Percentiles rank a stretch among this genome's conserved stretches.
phyloP scores from a whole-genome alignment of 2,329 filamentous ascomycete genomes.

The Coleophoma eucalyptorum region DNA sequence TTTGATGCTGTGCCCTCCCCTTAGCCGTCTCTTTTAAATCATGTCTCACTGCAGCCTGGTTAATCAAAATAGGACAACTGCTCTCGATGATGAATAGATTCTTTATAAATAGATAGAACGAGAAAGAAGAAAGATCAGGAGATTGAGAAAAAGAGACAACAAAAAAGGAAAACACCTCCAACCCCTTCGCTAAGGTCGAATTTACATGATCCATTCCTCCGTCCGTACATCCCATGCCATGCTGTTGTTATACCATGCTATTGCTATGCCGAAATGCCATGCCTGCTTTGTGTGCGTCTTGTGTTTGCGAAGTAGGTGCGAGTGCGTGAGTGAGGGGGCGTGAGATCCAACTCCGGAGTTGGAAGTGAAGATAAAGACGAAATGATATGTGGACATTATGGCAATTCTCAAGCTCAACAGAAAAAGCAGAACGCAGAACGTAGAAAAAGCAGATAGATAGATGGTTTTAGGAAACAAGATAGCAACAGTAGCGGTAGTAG shows the following conservation, averaged over 20 bases:
- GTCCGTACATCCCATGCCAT: conserved; percentile 9
- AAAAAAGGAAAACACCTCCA: background rate
- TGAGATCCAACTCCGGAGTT: too few relatives aligned
- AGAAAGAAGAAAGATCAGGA: too few relatives aligned
- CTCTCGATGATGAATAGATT: too few relatives aligned
- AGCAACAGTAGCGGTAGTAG: background rate
- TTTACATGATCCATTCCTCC: conserved; percentile 2
- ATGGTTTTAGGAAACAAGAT: background rate
- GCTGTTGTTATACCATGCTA: conserved; percentile 2
- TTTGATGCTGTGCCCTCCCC: too few relatives aligned
- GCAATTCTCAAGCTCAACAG: conserved; percentile 5
- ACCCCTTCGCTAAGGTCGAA: background rate
- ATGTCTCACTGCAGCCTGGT: too few relatives aligned
- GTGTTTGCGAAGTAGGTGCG: conserved; percentile 17
- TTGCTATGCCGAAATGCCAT: too few relatives aligned
- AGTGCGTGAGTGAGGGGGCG: conserved; percentile 9
- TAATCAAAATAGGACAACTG: too few relatives aligned
- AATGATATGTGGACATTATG: too few relatives aligned
- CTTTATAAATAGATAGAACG: too few relatives aligned
- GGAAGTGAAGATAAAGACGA: too few relatives aligned
- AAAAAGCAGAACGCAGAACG: conserved; percentile 11
- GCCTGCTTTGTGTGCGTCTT: background rate
- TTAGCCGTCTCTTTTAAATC: too few relatives aligned
- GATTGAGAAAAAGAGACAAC: too few relatives aligned
- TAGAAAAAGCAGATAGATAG: background rate